phyloP scores from a whole-genome alignment of 352 stramenopile species.

The Peronosclerospora sorghi region DNA sequence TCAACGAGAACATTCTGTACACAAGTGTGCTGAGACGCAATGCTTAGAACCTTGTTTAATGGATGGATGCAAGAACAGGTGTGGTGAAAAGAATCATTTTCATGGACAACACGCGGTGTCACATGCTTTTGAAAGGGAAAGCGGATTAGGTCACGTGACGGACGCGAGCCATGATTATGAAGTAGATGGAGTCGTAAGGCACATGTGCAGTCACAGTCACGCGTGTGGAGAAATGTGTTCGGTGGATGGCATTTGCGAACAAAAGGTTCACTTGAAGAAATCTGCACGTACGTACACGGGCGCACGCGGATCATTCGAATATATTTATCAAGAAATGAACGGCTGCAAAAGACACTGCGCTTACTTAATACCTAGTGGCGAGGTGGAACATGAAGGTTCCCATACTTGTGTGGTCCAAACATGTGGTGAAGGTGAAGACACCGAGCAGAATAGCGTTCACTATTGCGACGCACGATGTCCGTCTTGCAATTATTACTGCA shows the following conservation, averaged over 20 bases:
- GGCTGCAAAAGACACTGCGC: constrained; percentile 41
- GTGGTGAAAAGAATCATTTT: constrained; percentile 39
- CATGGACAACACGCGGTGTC: constrained; percentile 22
- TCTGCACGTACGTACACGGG: constrained; percentile 36
- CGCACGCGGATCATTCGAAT: constrained; percentile 35
- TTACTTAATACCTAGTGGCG: constrained; percentile 16
- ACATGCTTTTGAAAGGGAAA: too few relatives aligned
- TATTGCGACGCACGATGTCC: constrained; percentile 45
- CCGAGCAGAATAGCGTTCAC: constrained; percentile 18
- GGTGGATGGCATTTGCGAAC: constrained; percentile 53
- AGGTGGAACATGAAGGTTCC: constrained; percentile 18
- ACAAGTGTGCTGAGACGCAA: too few relatives aligned
- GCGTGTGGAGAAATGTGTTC: too few relatives aligned
- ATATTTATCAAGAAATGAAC: constrained; percentile 64
- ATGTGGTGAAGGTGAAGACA: neutral
- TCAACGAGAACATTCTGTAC: too few relatives aligned
- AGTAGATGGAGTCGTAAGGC: too few relatives aligned
- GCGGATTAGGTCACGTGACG: too few relatives aligned
- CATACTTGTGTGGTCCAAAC: constrained; percentile 33
- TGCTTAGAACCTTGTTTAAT: too few relatives aligned
- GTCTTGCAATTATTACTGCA: constrained; percentile 56
- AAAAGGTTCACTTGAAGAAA: constrained; percentile 49
- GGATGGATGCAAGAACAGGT: constrained; percentile 27
- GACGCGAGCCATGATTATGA: too few relatives aligned
- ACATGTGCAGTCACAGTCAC: too few relatives aligned